phyloP scores from a whole-genome alignment of 352 stramenopile genomes.

The Phytophthora pseudosyringae region DNA sequence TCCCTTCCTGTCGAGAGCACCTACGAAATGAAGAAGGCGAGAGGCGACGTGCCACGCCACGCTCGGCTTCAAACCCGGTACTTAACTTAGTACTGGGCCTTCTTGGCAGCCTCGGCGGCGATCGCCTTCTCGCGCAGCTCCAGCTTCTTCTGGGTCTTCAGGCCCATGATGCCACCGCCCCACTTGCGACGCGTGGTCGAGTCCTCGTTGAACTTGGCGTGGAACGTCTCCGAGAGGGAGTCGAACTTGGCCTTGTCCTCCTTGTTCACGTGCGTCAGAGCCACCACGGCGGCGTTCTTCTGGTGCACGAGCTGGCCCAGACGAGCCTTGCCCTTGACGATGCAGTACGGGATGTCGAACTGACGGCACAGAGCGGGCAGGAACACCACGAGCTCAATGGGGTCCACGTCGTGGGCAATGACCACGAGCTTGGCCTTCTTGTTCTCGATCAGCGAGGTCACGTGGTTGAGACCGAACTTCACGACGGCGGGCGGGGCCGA shows the following conservation, averaged over 20 bases:
- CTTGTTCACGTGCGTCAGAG: conserved; percentile 97
- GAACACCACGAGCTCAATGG: conserved; percentile 98
- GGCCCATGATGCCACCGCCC: conserved; percentile 99
- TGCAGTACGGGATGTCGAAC: conserved; percentile 99
- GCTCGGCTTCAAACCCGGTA: conserved; percentile 11
- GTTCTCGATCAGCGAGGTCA: conserved; percentile 98
- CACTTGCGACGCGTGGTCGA: conserved; percentile 93
- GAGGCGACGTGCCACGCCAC: conserved; percentile 18
- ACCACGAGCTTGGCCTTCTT: conserved; percentile 99
- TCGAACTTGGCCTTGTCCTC: conserved; percentile 98
- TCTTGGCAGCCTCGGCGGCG: conserved; percentile 98
- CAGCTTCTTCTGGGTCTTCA: conserved; percentile 99
- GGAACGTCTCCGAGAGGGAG: conserved; percentile 93
- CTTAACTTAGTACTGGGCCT: conserved; percentile 93
- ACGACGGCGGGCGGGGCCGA: conserved; percentile 91
- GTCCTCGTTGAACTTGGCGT: conserved; percentile 98
- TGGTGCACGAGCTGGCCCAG: conserved; percentile 98
- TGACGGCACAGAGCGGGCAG: conserved; percentile 98
- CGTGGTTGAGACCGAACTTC: conserved; percentile 99
- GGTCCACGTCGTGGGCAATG: conserved; percentile 99
- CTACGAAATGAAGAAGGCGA: conserved; percentile 27
- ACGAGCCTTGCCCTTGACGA: conserved; percentile 99
- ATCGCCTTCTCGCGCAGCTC: conserved; percentile 98
- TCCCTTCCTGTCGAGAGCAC: conserved; percentile 34
- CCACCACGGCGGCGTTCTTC: conserved; percentile 97